Evolutionary conservation across 1,284 basidiomycete species (phyloP).

Genomic region (Cryptococcus sp.): DNA sequence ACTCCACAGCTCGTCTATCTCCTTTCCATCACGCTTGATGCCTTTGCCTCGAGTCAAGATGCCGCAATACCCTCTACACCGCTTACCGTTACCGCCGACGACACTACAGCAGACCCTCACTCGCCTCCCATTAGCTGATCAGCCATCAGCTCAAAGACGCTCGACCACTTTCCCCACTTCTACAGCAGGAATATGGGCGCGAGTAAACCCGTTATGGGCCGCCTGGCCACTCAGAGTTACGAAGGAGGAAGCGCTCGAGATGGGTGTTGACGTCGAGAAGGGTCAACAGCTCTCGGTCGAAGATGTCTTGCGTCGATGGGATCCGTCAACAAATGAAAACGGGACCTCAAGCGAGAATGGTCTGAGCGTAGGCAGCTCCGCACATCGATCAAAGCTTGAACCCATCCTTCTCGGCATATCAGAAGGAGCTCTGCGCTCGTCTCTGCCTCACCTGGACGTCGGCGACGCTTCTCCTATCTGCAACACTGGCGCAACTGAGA

Average conservation of each 20-base stretch:
- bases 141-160: slow-evolving; percentile 73
- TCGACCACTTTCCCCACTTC: slow-evolving; percentile 59
- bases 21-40: slow-evolving; percentile 1
- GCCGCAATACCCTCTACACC: slow-evolving; percentile 31
- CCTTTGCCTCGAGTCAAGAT: slow-evolving; percentile 13
- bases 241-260: slow-evolving; percentile 62
- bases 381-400: slow-evolving; percentile 61
- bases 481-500: slow-evolving; percentile 18
- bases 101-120: slow-evolving; percentile 38
- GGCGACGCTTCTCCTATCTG: slow-evolving; percentile 69
- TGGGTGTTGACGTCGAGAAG: slow-evolving; percentile 62
- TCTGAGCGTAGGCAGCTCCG: slow-evolving; percentile 33
- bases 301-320: slow-evolving; percentile 60
- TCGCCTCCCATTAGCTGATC: slow-evolving; percentile 45
- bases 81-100: slow-evolving; percentile 37
- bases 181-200: slow-evolving; percentile 62
- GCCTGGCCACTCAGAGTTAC: slow-evolving; percentile 82
- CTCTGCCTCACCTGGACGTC: slow-evolving; percentile 80
- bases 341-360: slow-evolving; percentile 14
- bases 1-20: neutral
- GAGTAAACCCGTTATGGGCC: slow-evolving; percentile 77
- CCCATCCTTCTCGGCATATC: slow-evolving; percentile 69
- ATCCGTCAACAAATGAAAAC: slow-evolving; percentile 32
- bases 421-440: slow-evolving; percentile 67
- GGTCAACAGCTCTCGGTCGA: slow-evolving; percentile 55